Evolutionary conservation across 768 basidiomycete species (phyloP).

Genomic region (Leccinum barrowsii): DNA sequence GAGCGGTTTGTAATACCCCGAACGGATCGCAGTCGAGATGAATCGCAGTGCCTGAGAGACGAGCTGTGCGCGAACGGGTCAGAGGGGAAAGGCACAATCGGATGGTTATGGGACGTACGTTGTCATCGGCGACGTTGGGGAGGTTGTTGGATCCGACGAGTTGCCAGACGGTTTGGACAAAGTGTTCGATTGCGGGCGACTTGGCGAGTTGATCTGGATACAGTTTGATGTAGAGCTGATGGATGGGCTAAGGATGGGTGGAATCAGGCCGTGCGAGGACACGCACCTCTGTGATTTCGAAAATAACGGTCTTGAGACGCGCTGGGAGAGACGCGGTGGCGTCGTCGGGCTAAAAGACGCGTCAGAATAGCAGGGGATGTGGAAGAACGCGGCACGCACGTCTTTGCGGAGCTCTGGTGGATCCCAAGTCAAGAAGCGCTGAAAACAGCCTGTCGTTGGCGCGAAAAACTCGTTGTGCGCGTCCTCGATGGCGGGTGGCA

Average conservation of each 20-base stretch:
- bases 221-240: constrained; percentile 73
- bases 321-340: constrained; percentile 82
- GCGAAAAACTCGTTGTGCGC: constrained; percentile 80
- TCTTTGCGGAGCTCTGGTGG: constrained; percentile 64
- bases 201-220: constrained; percentile 75
- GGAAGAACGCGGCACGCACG: constrained; percentile 35
- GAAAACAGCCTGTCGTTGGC: constrained; percentile 64
- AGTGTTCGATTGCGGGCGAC: constrained; percentile 59
- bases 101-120: constrained; percentile 41
- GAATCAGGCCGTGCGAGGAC: not conserved
- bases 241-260: not conserved
- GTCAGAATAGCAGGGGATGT: constrained; percentile 3
- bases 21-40: constrained; percentile 88
- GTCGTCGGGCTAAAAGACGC: constrained; percentile 62
- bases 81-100: not conserved
- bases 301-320: constrained; percentile 81
- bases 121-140: constrained; percentile 70
- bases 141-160: constrained; percentile 69
- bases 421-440: constrained; percentile 80
- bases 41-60: constrained; percentile 90
- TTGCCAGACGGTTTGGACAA: constrained; percentile 89
- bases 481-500: constrained; percentile 94
- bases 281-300: constrained; percentile 84
- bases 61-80: constrained; percentile 42
- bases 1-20: constrained; percentile 74